Percentiles rank a stretch among this genome's conserved stretches.
Conservation (phyloP, 78 protist species). For the Diacronema lutheri region DNA sequence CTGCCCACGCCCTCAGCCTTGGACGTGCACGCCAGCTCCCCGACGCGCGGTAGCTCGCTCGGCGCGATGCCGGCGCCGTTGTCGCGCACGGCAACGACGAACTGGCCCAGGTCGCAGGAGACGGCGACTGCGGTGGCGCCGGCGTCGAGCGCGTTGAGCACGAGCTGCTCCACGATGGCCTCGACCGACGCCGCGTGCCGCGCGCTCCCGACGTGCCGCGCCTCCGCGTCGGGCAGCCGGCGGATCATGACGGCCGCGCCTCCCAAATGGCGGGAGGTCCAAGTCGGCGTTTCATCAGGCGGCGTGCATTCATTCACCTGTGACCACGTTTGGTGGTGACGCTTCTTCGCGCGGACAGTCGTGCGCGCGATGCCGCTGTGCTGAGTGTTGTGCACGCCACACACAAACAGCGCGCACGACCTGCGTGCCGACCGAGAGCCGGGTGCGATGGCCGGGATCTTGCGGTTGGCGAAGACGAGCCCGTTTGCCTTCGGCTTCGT, state of each 20-base stretch:
- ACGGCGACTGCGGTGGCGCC: background rate
- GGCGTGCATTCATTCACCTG: too few species aligned
- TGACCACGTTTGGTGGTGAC: too few species aligned
- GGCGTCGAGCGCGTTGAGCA: constrained; percentile 11
- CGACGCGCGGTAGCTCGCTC: background rate
- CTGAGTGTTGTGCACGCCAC: too few species aligned
- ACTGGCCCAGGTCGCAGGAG: background rate
- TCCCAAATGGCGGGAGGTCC: too few species aligned
- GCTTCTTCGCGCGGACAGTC: too few species aligned
- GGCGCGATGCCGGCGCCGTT: background rate
- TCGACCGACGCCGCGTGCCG: background rate
- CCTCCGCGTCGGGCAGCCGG: too few species aligned
- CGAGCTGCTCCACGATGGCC: background rate
- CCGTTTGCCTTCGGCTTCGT: background rate
- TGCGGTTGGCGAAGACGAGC: background rate
- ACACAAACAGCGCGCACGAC: too few species aligned
- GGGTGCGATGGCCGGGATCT: background rate
- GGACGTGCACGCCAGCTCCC: background rate
- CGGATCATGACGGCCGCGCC: too few species aligned
- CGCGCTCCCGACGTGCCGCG: too few species aligned
- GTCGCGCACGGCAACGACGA: background rate
- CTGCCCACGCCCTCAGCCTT: background rate
- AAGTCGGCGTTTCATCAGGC: too few species aligned
- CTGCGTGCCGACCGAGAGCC: too few species aligned
- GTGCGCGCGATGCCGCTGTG: too few species aligned